Evolutionary conservation across 768 basidiomycete species (phyloP), one percentile per base, ranked within the genome.

Genomic region (Auricularia heimuer): DNA sequence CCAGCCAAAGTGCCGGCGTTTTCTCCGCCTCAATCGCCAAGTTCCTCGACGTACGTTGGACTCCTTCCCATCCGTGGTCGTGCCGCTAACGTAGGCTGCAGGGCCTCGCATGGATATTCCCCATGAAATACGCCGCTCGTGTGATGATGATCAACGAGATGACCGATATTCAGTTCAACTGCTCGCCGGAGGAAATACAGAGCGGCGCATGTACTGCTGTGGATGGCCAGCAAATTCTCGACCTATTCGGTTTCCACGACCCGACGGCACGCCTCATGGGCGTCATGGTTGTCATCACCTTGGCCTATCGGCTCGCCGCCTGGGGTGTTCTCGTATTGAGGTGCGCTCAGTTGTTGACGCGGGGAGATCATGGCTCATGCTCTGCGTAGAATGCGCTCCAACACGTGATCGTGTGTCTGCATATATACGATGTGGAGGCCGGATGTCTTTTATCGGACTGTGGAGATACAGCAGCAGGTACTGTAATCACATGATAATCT

Each of bases 91-190:
- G 29, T 10, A 6, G 8, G 4, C 24, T 7, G 6, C 29, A 60
- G 56, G 34, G 24, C 24, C 14, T 60, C 29, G 56, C 56, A 29
- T 60, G 56, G 56, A 35, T 35, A 14, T 60, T 60, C 33, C 56
- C 56, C 24, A 60, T 60, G 56, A 60, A 60, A 34, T 60, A 60
- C 24, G 56, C 24, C 29, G 56, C 56, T 1, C 56, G 56, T 4
- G 34, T 60, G 24, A 60, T 60, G 56, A 24, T 60, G 21, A 60
- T 60, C 56, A 60, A 60, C 56, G 56, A 60, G 56, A 60, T 60
- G 56, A 60, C 56, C 4, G 34, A 60, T 29, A 29, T 60, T 1
- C 56, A 60, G 14, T 60, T 60, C 56, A 33, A 60, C 33, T 60
- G 56, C 56, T 33, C 56, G 34, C 24, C 56, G 34, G 24, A 60